Evolutionary conservation across 768 basidiomycete species (phyloP).

Genomic region (Heimioporus sp.): DNA sequence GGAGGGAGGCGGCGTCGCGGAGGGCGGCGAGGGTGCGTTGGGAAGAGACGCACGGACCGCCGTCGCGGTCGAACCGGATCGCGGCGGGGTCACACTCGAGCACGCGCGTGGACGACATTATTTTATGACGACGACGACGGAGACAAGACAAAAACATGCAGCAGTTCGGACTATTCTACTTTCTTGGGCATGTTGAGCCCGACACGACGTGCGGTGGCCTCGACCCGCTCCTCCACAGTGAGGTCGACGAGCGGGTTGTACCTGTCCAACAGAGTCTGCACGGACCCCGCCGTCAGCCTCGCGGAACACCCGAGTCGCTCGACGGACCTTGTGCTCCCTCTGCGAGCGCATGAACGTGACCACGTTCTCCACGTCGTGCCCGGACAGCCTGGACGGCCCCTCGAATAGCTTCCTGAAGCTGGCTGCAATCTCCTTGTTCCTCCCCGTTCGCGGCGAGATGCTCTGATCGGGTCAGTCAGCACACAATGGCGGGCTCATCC

Average conservation of each 20-base stretch:
- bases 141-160: no score
- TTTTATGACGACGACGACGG: no score
- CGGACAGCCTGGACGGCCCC: slow-evolving; percentile 10
- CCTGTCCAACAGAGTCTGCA: slow-evolving; percentile 72
- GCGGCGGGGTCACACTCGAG: slow-evolving; percentile 62
- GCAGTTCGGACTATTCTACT: background rate
- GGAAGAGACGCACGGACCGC: slow-evolving; percentile 48
- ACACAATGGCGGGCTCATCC: background rate
- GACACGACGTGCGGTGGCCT: slow-evolving; percentile 83
- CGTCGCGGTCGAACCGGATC: slow-evolving; percentile 52
- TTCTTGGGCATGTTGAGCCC: slow-evolving; percentile 70
- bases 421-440: slow-evolving; percentile 43
- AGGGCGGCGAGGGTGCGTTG: slow-evolving; percentile 53
- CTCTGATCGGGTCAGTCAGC: slow-evolving; percentile 31
- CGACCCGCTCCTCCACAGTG: slow-evolving; percentile 74
- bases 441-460: slow-evolving; percentile 31
- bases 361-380: slow-evolving; percentile 55
- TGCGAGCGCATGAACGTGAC: slow-evolving; percentile 71
- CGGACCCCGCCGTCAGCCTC: no score
- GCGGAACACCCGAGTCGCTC: background rate
- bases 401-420: slow-evolving; percentile 58
- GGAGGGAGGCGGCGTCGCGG: slow-evolving; percentile 51
- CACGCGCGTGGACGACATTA: slow-evolving; percentile 34
- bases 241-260: slow-evolving; percentile 87
- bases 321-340: slow-evolving; percentile 67